A percentile compares a stretch with the other conserved stretches of the same genome.
Evolutionary conservation across 2,329 filamentous ascomycete species (phyloP).

Genomic region (Cyanodermella asteris): DNA sequence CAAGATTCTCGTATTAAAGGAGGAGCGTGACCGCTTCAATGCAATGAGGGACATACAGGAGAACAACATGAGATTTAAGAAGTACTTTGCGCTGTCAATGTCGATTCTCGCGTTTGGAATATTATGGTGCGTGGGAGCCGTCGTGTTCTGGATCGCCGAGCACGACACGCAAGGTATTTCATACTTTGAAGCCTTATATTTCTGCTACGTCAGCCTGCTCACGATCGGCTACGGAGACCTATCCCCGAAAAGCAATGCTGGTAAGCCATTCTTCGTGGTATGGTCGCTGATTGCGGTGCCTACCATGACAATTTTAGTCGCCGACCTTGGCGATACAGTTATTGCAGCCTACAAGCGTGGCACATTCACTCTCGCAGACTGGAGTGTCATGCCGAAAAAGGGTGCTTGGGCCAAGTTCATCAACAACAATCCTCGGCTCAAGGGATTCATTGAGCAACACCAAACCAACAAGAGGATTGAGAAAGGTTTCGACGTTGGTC

Average conservation of each 20-base stretch:
- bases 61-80: constrained; percentile 39
- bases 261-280: constrained; percentile 75
- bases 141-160: constrained; percentile 48
- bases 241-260: constrained; percentile 53
- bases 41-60: constrained; percentile 65
- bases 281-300: constrained; percentile 75
- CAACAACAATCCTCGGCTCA: constrained; percentile 23
- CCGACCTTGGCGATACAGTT: constrained; percentile 65
- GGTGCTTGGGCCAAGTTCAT: constrained; percentile 32
- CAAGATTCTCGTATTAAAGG: constrained; percentile 34
- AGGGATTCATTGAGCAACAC: constrained; percentile 19
- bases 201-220: constrained; percentile 60
- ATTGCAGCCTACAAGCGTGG: constrained; percentile 43
- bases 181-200: constrained; percentile 71
- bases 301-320: constrained; percentile 70
- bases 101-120: constrained; percentile 47
- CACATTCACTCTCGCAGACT: constrained; percentile 38
- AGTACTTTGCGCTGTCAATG: constrained; percentile 50
- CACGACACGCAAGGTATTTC: constrained; percentile 30
- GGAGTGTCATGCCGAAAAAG: constrained; percentile 41
- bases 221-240: constrained; percentile 78
- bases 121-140: constrained; percentile 62
- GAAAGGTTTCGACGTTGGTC: constrained; percentile 22
- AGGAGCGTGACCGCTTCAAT: constrained; percentile 48
- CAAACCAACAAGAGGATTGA: constrained; percentile 23